phyloP scores from a whole-genome alignment of 176 grass and related monocot species.

The Calamus simplicifolius region DNA sequence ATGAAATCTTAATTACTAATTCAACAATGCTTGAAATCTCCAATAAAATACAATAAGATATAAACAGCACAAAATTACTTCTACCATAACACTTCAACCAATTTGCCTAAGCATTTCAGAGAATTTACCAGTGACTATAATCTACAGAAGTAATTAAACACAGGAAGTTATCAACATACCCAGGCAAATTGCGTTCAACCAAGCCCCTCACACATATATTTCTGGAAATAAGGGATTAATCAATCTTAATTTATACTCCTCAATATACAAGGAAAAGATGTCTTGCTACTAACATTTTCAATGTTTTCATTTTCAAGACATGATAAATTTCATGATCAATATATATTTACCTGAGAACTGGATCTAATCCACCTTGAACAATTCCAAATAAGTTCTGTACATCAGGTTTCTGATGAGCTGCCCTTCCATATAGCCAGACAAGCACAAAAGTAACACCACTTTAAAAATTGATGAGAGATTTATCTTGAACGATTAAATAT shows the following conservation, averaged over 20 bases:
- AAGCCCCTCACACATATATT: constrained; percentile 84
- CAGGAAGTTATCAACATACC: constrained; percentile 31
- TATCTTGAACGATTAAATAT: too few relatives aligned
- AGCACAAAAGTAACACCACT: too few relatives aligned
- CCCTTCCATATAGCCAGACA: constrained; percentile 32
- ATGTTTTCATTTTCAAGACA: too few relatives aligned
- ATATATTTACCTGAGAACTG: constrained; percentile 67
- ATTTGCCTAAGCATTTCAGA: too few relatives aligned
- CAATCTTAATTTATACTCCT: background rate
- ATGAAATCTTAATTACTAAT: too few relatives aligned
- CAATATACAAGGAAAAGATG: too few relatives aligned
- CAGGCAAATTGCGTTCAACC: constrained; percentile 88
- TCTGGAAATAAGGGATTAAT: constrained; percentile 43
- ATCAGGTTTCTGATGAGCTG: constrained; percentile 93
- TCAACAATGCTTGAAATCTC: too few relatives aligned
- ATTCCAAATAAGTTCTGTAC: constrained; percentile 94
- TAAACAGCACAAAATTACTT: too few relatives aligned
- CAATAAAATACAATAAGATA: too few relatives aligned
- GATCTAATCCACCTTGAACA: constrained; percentile 97
- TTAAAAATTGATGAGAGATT: too few relatives aligned
- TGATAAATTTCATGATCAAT: background rate
- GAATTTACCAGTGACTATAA: background rate
- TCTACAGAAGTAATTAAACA: background rate
- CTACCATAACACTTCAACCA: too few relatives aligned
- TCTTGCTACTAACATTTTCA: too few relatives aligned